Conservation (phyloP, 164 flowering plant genomes). For the Dillenia turbinata region DNA sequence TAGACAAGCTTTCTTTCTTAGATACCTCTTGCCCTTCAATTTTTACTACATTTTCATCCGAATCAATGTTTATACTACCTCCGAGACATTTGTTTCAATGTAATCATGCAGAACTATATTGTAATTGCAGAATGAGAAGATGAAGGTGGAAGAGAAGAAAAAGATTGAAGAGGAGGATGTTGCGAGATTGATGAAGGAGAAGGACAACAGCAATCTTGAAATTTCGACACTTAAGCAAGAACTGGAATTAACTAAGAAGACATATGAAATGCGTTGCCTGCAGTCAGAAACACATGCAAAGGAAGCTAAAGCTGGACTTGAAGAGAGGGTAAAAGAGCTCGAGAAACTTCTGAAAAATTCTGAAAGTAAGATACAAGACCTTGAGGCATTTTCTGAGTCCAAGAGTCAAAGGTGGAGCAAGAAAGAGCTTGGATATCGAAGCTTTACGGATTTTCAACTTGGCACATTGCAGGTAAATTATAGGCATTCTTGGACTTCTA, state of each 20-base stretch:
- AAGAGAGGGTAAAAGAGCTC: constrained; percentile 53
- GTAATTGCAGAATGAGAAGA: constrained; percentile 61
- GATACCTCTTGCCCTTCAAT: too few relatives aligned
- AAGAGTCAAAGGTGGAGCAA: constrained; percentile 50
- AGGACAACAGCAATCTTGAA: constrained; percentile 37
- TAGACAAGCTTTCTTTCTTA: too few relatives aligned
- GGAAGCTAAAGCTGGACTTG: constrained; percentile 41
- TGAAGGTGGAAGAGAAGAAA: constrained; percentile 56
- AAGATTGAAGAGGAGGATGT: constrained; percentile 62
- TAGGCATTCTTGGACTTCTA: constrained; percentile 1
- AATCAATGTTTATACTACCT: too few relatives aligned
- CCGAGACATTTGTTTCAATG: too few relatives aligned
- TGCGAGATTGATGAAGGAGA: constrained; percentile 51
- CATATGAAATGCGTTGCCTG: constrained; percentile 38
- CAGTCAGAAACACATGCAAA: constrained; percentile 45
- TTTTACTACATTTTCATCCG: too few relatives aligned
- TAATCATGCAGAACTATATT: not conserved
- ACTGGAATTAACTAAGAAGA: constrained; percentile 39
- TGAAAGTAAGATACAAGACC: constrained; percentile 48
- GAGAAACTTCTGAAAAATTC: constrained; percentile 49
- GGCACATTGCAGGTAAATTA: constrained; percentile 51
- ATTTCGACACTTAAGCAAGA: constrained; percentile 52
- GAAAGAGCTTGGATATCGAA: constrained; percentile 46
- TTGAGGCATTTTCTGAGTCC: constrained; percentile 53
- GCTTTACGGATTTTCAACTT: constrained; percentile 44